Conservation (phyloP, 495 filamentous ascomycete species). For the Sordaria brevicollis region DNA sequence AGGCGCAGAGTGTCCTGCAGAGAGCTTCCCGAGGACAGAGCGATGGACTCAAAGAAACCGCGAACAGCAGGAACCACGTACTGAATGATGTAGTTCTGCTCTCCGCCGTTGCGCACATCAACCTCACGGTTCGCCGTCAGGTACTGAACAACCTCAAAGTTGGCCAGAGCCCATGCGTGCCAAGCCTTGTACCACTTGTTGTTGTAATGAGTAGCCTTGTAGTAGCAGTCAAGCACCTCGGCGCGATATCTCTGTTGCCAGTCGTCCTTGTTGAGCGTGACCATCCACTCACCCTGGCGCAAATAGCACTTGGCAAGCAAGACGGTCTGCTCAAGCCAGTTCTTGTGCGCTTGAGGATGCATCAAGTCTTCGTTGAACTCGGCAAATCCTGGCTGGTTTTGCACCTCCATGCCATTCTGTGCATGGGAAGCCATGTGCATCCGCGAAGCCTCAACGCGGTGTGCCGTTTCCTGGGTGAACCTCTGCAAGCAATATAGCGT, state of each 20-base stretch:
- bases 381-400: conserved; percentile 46
- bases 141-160: conserved; percentile 92
- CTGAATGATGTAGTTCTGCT: conserved; percentile 48
- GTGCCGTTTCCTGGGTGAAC: conserved; percentile 70
- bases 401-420: conserved; percentile 43
- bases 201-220: conserved; percentile 83
- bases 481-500: conserved; percentile 69
- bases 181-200: conserved; percentile 96
- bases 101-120: conserved; percentile 48
- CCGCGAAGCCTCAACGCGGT: conserved; percentile 53
- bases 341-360: conserved; percentile 32
- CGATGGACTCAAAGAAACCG: conserved; percentile 93
- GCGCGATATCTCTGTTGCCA: conserved; percentile 70
- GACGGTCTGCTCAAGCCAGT: conserved; percentile 51
- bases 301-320: conserved; percentile 92
- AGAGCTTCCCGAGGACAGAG: conserved; percentile 80
- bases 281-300: conserved; percentile 93
- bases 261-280: conserved; percentile 67
- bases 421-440: conserved; percentile 43
- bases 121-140: conserved; percentile 52
- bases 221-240: conserved; percentile 76
- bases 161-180: conserved; percentile 98
- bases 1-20: conserved; percentile 90
- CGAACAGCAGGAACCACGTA: conserved; percentile 90
- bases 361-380: conserved; percentile 41